Percentiles rank a stretch among this genome's conserved stretches.
Conservation (phyloP, 495 filamentous ascomycete genomes). For the Cercophora samala region DNA sequence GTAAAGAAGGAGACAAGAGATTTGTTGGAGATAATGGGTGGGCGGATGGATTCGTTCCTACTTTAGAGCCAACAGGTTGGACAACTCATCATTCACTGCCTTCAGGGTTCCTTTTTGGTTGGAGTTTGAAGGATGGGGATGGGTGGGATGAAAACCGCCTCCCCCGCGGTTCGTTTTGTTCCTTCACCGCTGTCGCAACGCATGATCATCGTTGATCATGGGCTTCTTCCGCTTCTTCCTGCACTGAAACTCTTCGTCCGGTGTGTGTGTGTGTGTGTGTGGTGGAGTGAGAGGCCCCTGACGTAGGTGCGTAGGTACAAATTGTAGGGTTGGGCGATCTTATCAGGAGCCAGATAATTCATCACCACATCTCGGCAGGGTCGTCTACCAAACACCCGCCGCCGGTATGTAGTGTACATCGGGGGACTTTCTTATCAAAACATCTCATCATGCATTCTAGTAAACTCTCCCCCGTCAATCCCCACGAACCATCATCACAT, state of each 20-base stretch:
- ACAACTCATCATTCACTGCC: too few species aligned
- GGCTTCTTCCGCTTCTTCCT: neutral
- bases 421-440: too few species aligned
- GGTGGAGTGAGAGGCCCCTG: neutral
- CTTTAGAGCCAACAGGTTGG: neutral
- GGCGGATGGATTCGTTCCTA: neutral
- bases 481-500: neutral
- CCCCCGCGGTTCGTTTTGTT: neutral
- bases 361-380: neutral
- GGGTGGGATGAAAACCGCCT: neutral
- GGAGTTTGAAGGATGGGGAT: neutral
- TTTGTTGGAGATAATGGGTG: neutral
- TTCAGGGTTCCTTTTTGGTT: too few species aligned
- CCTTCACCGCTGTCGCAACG: neutral
- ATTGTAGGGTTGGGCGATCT: neutral
- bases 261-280: neutral
- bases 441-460: too few species aligned
- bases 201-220: neutral
- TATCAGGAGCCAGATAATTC: neutral
- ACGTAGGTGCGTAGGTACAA: neutral
- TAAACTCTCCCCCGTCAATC: neutral
- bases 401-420: neutral
- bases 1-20: neutral
- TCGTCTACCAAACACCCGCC: neutral
- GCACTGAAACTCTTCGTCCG: neutral